phyloP scores from a whole-genome alignment of 306 rosid genomes.

The Vachellia pachyceras region DNA sequence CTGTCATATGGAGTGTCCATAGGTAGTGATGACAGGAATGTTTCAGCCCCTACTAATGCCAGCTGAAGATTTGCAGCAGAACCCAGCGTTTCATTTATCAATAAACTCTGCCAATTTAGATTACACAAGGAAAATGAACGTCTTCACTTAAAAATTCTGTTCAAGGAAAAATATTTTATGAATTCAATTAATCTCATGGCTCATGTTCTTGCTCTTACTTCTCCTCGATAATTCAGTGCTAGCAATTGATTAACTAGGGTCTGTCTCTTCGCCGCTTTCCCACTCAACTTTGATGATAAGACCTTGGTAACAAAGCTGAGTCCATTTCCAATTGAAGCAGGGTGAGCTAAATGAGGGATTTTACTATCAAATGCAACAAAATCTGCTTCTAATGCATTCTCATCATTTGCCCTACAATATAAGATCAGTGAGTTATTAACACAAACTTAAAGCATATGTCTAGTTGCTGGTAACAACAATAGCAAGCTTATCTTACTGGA shows the following conservation, averaged over 20 bases:
- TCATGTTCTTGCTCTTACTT: constrained; percentile 49
- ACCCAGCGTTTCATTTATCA: constrained; percentile 59
- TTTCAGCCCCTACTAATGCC: constrained; percentile 62
- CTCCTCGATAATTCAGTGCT: constrained; percentile 65
- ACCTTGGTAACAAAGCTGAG: constrained; percentile 58
- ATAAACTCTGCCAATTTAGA: constrained; percentile 57
- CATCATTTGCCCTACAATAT: constrained; percentile 69
- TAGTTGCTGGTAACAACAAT: no score
- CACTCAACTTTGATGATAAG: constrained; percentile 54
- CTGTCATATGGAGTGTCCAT: constrained; percentile 54
- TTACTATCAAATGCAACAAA: constrained; percentile 66
- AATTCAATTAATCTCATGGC: constrained; percentile 1
- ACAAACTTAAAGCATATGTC: background rate
- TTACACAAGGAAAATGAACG: constrained; percentile 18
- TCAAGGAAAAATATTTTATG: background rate
- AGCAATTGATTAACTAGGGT: constrained; percentile 75
- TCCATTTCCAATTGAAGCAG: constrained; percentile 84
- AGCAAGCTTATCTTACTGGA: no score
- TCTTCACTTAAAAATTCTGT: background rate
- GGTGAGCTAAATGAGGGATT: constrained; percentile 58
- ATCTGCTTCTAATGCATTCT: constrained; percentile 71
- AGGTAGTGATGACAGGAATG: constrained; percentile 57
- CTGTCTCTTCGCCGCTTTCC: constrained; percentile 57
- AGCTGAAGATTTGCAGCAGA: constrained; percentile 65
- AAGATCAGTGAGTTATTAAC: constrained; percentile 15